These are phyloP conservation scores for Syzygium oleosum DNA, from an alignment of 345 rosid species.

Conservation along the genomic window DNA sequence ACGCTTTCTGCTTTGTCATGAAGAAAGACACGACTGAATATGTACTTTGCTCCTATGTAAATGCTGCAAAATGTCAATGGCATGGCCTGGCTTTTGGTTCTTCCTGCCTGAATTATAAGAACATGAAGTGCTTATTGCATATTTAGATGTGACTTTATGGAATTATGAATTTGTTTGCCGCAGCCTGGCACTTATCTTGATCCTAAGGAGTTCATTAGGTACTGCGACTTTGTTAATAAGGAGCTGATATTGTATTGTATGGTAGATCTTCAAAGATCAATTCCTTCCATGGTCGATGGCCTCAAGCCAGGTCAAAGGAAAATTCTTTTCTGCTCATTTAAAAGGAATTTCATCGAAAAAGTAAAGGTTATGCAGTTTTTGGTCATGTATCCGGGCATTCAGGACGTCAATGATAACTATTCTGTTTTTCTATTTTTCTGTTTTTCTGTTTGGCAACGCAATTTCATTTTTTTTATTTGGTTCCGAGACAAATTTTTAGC, in stretches of 20 bases:
- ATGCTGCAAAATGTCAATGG: too few relatives aligned
- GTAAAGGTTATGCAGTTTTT: constrained; percentile 68
- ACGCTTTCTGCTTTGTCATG: neutral
- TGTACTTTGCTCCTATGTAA: too few relatives aligned
- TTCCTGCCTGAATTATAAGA: neutral
- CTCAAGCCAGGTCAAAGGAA: constrained; percentile 95
- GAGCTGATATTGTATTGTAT: constrained; percentile 87
- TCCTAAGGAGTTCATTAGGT: constrained; percentile 51
- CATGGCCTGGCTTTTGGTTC: too few relatives aligned
- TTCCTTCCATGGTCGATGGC: constrained; percentile 96
- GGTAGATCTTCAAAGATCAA: constrained; percentile 94
- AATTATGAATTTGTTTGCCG: constrained; percentile 5
- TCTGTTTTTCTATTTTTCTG: too few relatives aligned
- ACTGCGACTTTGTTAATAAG: constrained; percentile 87
- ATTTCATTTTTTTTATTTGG: too few relatives aligned
- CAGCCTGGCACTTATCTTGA: constrained; percentile 95
- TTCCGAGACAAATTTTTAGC: too few relatives aligned
- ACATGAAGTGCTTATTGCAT: neutral
- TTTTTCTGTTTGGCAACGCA: too few relatives aligned
- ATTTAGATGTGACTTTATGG: neutral
- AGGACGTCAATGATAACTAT: neutral
- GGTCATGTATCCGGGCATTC: constrained; percentile 87
- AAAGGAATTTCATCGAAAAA: constrained; percentile 68
- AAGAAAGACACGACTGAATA: too few relatives aligned
- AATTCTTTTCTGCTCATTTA: constrained; percentile 78